Conservation (phyloP, 495 filamentous ascomycete species). For the Hypoxylon lienhwacheense region DNA sequence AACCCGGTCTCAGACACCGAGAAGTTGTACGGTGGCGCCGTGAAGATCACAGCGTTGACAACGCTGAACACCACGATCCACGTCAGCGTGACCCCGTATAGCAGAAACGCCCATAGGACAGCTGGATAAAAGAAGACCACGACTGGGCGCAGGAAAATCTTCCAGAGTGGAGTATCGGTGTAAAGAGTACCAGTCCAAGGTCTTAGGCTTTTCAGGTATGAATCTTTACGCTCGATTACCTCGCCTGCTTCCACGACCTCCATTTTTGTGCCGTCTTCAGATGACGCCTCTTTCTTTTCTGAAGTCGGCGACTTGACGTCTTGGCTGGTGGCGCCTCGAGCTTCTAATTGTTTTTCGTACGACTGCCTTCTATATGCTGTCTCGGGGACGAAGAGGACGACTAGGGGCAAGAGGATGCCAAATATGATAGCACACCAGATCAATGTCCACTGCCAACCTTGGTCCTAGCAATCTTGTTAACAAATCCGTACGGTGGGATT, state of each 20-base stretch:
- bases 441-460: slow-evolving; percentile 59
- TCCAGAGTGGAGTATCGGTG: slow-evolving; percentile 51
- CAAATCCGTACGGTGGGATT: slow-evolving; percentile 6
- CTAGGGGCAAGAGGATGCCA: slow-evolving; percentile 49
- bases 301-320: slow-evolving; percentile 31
- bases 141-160: slow-evolving; percentile 53
- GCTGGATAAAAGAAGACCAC: slow-evolving; percentile 58
- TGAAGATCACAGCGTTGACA: slow-evolving; percentile 56
- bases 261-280: slow-evolving; percentile 17
- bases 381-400: slow-evolving; percentile 56
- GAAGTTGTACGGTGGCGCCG: slow-evolving; percentile 56
- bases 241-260: slow-evolving; percentile 32
- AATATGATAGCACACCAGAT: slow-evolving; percentile 58
- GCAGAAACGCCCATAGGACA: slow-evolving; percentile 57
- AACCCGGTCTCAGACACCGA: slow-evolving; percentile 52
- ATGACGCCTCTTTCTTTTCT: slow-evolving; percentile 32
- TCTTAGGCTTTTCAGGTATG: slow-evolving; percentile 39
- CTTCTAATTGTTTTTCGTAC: slow-evolving; percentile 29
- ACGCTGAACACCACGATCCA: slow-evolving; percentile 59
- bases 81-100: slow-evolving; percentile 54
- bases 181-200: slow-evolving; percentile 43
- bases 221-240: slow-evolving; percentile 35
- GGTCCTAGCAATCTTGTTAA: slow-evolving; percentile 36
- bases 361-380: slow-evolving; percentile 51
- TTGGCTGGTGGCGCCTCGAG: slow-evolving; percentile 22